Base-by-base conservation (phyloP, 805 yeast genomes). In the Lipomyces chichibuensis region DNA sequence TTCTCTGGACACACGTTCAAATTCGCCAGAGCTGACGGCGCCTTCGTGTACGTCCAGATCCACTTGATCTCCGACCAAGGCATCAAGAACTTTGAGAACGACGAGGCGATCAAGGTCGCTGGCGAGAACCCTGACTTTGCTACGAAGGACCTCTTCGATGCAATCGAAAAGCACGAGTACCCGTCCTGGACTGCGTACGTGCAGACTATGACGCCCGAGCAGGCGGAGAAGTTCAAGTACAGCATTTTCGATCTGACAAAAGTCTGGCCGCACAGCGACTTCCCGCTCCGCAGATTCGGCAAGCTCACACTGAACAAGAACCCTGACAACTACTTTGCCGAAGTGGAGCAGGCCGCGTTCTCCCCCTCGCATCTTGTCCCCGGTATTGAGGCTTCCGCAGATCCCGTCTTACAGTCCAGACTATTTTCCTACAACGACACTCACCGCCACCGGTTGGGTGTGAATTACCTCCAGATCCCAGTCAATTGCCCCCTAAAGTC, bases 401-500 rank as follows among this genome's bases (percentile, higher is more conserved):
- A 89, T 78, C 91, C 92, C 29, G 92, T 89, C 25, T 81, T 89
- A 78, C 92, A 89, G 80, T 84, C 90, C 37, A 86, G 93, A 79
- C 81, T 89, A 73, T 89, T 87, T 79, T 87, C 92, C 29, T 88
- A 89, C 80, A 84, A 88, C 65, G 93, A 89, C 79, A 88, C 93
- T 57, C 91, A 88, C 79, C 86, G 91, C 76, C 86, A 88, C 81
- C 85, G 94, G 78, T 83, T 89, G 74, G 93, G 93, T 66, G 78
- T 84, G 57, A 89, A 88, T 80, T 88, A 84, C 79, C 81, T 83
- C 64, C 91, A 88, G 75, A 78, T 88, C 69, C 91, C 91, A 7
- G 88, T 87, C 71, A 88, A 88, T 80, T 86, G 90, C 77, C 92
- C 92, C 2, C 57, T 60, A 25, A 75, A 74, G 59, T 69, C 77